Evolutionary conservation across 2,329 filamentous ascomycete species (phyloP), one percentile per base, ranked within the genome.

Genomic region (Ophiostoma angusticollis): DNA sequence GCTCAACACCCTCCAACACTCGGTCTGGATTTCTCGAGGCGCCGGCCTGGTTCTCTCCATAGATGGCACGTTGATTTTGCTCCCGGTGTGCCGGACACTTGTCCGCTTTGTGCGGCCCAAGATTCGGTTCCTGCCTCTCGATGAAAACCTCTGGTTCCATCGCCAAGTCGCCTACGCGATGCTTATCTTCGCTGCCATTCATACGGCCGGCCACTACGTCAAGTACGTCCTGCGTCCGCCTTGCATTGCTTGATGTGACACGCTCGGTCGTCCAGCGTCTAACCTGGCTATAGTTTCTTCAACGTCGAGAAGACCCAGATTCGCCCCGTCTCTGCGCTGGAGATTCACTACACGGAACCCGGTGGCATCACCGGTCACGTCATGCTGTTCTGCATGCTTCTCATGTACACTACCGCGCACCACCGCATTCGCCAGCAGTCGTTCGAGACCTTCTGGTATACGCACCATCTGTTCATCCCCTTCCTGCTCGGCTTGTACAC

Each of bases 401-500:
- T 98, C 46, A 98, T 98, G 71, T 98, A 93, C 63, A 98, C 91
- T 1, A 95, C 87, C 0, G 82, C 91, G 3, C 91, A 98, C 56
- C 73, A 81, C 52, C 82, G 84, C 49, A 96, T 98, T 48, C 82
- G 91, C 39, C 89, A 96, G 57, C 91, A 98, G 57, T 93, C 85
- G 0, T 98, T 87, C 55, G 91, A 98, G 63, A 93, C 89, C 0
- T 98, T 98, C 58, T 98, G 91, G 91, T 98, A 98, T 62, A 94
- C 86, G 1, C 91, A 98, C 61, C 91, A 98, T 54, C 73, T 98
- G n/a, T 96, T 96, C 54, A 82, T 98, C 44, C 89, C 91, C 2
- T 98, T 98, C 60, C 63, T 96, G 54, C 70, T 98, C 31, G 89
- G 75, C 32, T 77, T 98, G 50, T 98, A 96, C 61, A 96, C 89